A percentile compares a stretch with the other conserved stretches of the same genome.
Evolutionary conservation across 2,329 filamentous ascomycete species (phyloP).

Genomic region (Ophiocordyceps australis): DNA sequence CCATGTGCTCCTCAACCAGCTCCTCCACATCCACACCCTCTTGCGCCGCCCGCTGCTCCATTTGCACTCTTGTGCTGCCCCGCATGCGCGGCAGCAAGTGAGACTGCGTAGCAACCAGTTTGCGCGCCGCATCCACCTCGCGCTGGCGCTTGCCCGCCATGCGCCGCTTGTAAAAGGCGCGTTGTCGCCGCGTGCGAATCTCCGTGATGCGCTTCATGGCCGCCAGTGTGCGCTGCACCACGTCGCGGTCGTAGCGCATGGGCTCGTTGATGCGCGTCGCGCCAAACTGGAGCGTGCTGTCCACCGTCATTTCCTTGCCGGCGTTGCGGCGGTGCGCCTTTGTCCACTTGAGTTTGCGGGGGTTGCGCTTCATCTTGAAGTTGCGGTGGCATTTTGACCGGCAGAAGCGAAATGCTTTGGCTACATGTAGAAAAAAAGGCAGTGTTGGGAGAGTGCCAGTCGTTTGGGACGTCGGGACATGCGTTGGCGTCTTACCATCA

Average conservation of each 20-base stretch:
- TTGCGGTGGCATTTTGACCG: conserved; percentile 43
- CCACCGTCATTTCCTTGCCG: conserved; percentile 80
- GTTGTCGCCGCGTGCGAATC: conserved; percentile 68
- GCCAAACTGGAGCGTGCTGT: conserved; percentile 83
- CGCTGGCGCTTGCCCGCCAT: conserved; percentile 81
- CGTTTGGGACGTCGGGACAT: too few species aligned
- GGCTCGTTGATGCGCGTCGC: conserved; percentile 89
- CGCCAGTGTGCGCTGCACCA: conserved; percentile 70
- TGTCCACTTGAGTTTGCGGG: conserved; percentile 92
- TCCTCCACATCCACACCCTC: conserved; percentile 28
- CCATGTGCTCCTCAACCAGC: conserved; percentile 14
- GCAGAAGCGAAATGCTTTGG: conserved; percentile 39
- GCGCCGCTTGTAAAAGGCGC: conserved; percentile 83
- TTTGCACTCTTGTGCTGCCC: conserved; percentile 39
- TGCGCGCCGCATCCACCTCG: conserved; percentile 62
- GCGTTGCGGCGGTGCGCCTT: conserved; percentile 71
- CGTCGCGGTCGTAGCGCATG: conserved; percentile 86
- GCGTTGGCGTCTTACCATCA: conserved; percentile 21
- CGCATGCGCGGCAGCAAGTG: conserved; percentile 69
- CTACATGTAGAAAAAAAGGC: too few species aligned
- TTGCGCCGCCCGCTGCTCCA: conserved; percentile 35
- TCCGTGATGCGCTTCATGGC: conserved; percentile 85
- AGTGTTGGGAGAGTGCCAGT: too few species aligned
- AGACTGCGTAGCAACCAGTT: conserved; percentile 80
- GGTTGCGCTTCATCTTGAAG: conserved; percentile 98